Evolutionary conservation across 768 basidiomycete species (phyloP).

Genomic region (Calocybe cyanea): DNA sequence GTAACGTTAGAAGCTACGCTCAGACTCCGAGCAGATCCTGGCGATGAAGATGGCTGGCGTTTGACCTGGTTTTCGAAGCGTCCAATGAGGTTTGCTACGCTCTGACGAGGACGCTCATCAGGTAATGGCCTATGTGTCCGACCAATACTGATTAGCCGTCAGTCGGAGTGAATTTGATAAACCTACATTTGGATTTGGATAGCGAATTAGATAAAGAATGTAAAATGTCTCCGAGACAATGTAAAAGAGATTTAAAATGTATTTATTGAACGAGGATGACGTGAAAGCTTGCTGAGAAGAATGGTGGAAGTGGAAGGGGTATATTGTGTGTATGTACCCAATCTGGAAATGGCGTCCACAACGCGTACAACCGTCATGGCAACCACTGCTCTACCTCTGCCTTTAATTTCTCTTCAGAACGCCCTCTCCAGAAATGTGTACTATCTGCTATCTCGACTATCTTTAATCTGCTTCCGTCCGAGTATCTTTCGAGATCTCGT

Average conservation of each 20-base stretch:
- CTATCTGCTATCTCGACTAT: constrained; percentile 43
- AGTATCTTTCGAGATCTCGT: constrained; percentile 28
- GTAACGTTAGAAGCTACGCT: constrained; percentile 63
- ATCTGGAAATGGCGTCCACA: constrained; percentile 8
- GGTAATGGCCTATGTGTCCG: constrained; percentile 64
- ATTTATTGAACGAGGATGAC: constrained; percentile 11
- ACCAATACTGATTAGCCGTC: constrained; percentile 5
- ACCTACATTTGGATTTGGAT: constrained; percentile 30
- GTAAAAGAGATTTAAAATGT: constrained; percentile 5
- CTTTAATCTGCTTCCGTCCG: constrained; percentile 16
- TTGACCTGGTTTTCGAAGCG: constrained; percentile 83
- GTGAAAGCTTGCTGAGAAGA: constrained; percentile 12
- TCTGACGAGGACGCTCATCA: constrained; percentile 83
- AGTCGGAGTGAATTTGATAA: constrained; percentile 1
- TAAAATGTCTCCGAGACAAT: constrained; percentile 5
- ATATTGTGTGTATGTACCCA: constrained; percentile 9
- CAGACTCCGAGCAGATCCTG: constrained; percentile 52
- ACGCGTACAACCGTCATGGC: constrained; percentile 21
- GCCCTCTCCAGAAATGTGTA: constrained; percentile 66
- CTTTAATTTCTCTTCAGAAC: constrained; percentile 23
- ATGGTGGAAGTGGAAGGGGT: constrained; percentile 10
- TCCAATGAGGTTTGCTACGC: constrained; percentile 88
- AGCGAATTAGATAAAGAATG: constrained; percentile 11
- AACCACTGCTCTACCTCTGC: constrained; percentile 31
- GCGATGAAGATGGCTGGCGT: constrained; percentile 42